Evolutionary conservation across 2,329 filamentous ascomycete species (phyloP).

Genomic region (Myriosclerotinia scirpicola): DNA sequence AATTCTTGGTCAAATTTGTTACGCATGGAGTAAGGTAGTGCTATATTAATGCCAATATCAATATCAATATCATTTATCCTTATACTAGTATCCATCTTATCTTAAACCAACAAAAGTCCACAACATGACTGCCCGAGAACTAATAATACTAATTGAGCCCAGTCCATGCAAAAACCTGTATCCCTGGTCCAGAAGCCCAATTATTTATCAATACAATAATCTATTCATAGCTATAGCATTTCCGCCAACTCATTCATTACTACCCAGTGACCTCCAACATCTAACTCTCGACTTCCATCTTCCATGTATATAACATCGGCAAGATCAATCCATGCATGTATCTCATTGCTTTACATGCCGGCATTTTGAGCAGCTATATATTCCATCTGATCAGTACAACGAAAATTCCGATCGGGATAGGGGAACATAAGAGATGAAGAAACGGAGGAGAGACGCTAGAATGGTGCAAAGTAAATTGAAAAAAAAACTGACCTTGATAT

Average conservation of each 20-base stretch:
- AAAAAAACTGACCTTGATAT: constrained; percentile 20
- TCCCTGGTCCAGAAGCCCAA: too few species aligned
- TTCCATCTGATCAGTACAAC: not conserved
- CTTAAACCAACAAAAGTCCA: not conserved
- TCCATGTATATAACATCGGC: not conserved
- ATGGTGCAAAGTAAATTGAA: not conserved
- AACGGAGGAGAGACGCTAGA: too few species aligned
- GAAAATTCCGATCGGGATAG: not conserved
- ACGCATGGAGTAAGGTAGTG: too few species aligned
- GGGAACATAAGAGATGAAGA: not conserved
- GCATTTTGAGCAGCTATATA: not conserved
- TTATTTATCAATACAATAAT: not conserved
- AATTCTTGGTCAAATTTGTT: not conserved
- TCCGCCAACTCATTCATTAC: not conserved
- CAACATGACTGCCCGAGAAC: not conserved
- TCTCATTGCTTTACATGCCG: not conserved
- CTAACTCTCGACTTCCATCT: not conserved
- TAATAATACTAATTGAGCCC: not conserved
- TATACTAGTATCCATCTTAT: not conserved
- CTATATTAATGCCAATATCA: not conserved
- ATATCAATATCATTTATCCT: not conserved
- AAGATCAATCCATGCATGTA: not conserved
- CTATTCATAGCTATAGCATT: too few species aligned
- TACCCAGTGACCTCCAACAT: too few species aligned
- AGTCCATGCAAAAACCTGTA: not conserved